Base-by-base conservation (phyloP, 768 basidiomycete genomes). In the Rhodosporidiobolus odoratus region DNA sequence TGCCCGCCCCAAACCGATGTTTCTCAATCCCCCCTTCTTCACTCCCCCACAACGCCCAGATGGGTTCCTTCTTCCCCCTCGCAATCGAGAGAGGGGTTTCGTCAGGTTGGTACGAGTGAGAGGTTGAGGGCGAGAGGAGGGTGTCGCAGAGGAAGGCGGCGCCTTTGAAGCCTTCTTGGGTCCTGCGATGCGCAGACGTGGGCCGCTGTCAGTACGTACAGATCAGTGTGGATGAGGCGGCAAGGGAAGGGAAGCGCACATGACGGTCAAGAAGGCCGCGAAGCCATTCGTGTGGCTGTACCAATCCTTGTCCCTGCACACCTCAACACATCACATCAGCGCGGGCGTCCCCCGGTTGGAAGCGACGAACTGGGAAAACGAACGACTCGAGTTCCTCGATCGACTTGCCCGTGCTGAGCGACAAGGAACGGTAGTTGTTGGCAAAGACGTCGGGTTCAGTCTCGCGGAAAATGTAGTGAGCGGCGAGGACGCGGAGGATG, bases 381-480 rank as follows among this genome's bases (percentile, higher is more conserved):
- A 19, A 62, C 65, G 2, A 34, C 5, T 34, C 34, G 35, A 89
- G 77, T 2, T 85, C 82, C 15, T 81, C 77, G 40, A 85, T 80
- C 6, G 80, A 77, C 78, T 87, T 87, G 9, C 89, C 88, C 0
- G 85, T 86, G 75, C 90, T 89, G 8, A 91, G 79, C 19, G 87
- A 79, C 15, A 86, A 86, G 6, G 87, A 87, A 65, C 89, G 82
- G 45, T 89, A 84, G 75, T 88, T 91, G 62, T 85, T 83, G 13
- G 88, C 82, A 74, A 91, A 92, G 9, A 87, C 85, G 75, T 90
- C 84, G 6, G 89, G 89, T 16, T 83, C 81, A 5, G 85, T 81
- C 78, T 92, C 90, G 50, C 83, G 82, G 40, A 89, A 82, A 62
- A 91, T 84, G 77, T 91, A 89, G 76, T 90, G 88, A 0, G 89